Percentiles rank a stretch among this genome's conserved stretches.
These are phyloP conservation scores for Populus alba DNA, from an alignment of 345 rosid species.

Conservation along the genomic window DNA sequence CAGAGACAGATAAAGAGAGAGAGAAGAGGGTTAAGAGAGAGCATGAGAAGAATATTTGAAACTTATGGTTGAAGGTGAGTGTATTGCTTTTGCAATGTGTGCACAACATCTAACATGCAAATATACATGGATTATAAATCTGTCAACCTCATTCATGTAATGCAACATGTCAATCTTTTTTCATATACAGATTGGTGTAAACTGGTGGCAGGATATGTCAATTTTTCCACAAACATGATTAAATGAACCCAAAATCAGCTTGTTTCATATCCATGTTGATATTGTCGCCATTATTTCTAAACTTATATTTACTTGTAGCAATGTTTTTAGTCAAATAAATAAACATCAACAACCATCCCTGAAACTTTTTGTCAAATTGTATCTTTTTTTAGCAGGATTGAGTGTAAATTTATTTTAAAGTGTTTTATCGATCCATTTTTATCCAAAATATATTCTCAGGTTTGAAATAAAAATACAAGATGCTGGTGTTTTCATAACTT, in stretches of 20 bases:
- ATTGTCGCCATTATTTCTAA: not conserved
- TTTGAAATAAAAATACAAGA: not conserved
- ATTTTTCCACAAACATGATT: not conserved
- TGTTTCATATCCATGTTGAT: not conserved
- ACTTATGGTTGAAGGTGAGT: conserved; percentile 25
- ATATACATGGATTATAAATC: no score
- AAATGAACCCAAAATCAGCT: not conserved
- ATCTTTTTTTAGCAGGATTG: not conserved
- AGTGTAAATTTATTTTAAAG: not conserved
- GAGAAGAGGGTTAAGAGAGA: not conserved
- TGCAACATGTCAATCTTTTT: no score
- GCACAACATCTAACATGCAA: no score
- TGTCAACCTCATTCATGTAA: no score
- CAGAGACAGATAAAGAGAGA: conserved; percentile 1
- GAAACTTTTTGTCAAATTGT: no score
- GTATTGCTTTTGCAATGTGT: conserved; percentile 21
- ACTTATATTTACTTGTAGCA: not conserved
- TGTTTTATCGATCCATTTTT: not conserved
- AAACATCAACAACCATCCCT: not conserved
- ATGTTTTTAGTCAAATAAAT: no score
- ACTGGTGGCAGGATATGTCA: not conserved
- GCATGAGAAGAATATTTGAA: conserved; percentile 29
- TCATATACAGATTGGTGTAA: no score
- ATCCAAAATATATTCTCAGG: not conserved
- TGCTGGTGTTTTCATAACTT: not conserved